Evolutionary conservation across 2,329 filamentous ascomycete species (phyloP), one percentile per base, ranked within the genome.

Genomic region (Botrytis deweyae): DNA sequence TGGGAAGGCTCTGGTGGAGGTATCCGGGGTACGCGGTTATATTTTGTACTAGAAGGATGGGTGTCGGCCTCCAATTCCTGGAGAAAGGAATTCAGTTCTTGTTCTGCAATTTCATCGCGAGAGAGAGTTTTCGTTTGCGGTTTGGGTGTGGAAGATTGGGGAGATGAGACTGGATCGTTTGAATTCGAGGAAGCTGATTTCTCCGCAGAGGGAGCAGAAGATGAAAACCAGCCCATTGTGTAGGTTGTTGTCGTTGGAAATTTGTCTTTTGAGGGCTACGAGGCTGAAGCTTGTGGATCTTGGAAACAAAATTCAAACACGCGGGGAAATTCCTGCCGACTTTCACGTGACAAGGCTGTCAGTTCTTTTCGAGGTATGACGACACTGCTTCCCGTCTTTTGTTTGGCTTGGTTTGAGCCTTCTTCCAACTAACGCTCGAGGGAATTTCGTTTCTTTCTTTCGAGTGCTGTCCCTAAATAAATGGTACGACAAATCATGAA

Each of bases 171-270:
- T 55, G 61, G 20, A 7, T 33, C 33, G n/a, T 62, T 22, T 40
- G 70, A 38, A 29, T 70, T 4, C 10, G 46, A 33, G n/a, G 68
- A 70, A 18, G 42, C 22, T 5, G 42, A 29, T 40, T 55, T 69
- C 29, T 72, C 68, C 29, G 79, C 81, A 25, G 77, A 67, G 29
- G 80, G 63, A 61, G 78, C 44, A 40, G 83, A 59, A 74, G 86
- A 84, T 88, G 88, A 91, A 75, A 90, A 83, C 89, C 89, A 91
- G 77, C 88, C 88, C 89, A 91, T 91, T 76, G 72, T 83, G 78
- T 76, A 59, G 46, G 29, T 52, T 67, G 49, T 70, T 55, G 52
- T 71, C 42, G 52, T 25, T 72, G 46, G 40, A 69, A 63, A 67
- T 65, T 70, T 73, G 72, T 72, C 66, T 70, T 72, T 58, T 33